These are phyloP conservation scores for Triglochin maritima DNA, from an alignment of 106 monocot species.

Conservation along the genomic window DNA sequence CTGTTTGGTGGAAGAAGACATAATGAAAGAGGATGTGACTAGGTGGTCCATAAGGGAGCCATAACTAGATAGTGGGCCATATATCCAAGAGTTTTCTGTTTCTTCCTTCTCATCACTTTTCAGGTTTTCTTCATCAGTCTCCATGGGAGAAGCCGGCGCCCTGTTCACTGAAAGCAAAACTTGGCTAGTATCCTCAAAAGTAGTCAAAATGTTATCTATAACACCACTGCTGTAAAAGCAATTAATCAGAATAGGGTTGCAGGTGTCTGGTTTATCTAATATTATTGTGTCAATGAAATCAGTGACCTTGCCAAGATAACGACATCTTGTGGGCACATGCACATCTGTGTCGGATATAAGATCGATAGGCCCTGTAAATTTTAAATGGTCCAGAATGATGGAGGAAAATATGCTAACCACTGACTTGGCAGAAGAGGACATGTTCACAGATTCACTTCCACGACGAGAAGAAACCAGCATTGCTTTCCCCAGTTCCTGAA, in stretches of 20 bases:
- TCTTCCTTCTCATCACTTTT: constrained; percentile 51
- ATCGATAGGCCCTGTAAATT: constrained; percentile 48
- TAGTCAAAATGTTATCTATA: constrained; percentile 64
- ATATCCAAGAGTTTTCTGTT: constrained; percentile 62
- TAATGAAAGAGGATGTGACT: constrained; percentile 76
- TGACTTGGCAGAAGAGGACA: constrained; percentile 53
- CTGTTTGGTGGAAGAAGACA: constrained; percentile 60
- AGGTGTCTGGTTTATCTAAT: constrained; percentile 82
- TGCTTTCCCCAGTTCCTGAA: constrained; percentile 82
- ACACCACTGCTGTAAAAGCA: constrained; percentile 75
- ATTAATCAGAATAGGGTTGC: constrained; percentile 78
- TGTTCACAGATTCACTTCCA: constrained; percentile 49
- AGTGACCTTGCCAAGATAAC: constrained; percentile 89
- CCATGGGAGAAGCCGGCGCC: constrained; percentile 87
- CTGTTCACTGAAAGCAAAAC: constrained; percentile 82
- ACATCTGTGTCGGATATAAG: constrained; percentile 35
- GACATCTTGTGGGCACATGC: constrained; percentile 64
- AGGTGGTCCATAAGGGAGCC: constrained; percentile 79
- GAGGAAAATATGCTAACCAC: constrained; percentile 61
- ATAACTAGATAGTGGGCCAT: constrained; percentile 83
- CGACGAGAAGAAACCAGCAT: constrained; percentile 75
- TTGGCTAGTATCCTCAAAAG: constrained; percentile 96
- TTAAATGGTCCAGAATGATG: constrained; percentile 73
- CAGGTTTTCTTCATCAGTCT: constrained; percentile 49
- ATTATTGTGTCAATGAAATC: constrained; percentile 81